phyloP scores from a whole-genome alignment of 106 monocot species.

The Platanthera guangdongensis region DNA sequence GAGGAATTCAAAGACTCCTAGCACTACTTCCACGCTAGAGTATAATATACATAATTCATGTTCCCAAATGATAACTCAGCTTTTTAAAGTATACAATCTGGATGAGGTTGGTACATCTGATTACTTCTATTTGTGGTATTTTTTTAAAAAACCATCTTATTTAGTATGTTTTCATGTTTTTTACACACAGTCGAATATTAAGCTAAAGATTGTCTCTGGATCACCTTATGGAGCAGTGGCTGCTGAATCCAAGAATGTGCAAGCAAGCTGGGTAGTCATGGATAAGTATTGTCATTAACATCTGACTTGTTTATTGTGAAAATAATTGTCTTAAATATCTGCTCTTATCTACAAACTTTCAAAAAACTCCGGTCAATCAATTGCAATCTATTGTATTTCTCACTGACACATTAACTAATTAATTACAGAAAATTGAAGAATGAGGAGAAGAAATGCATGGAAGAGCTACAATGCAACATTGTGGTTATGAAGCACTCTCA shows the following conservation, averaged over 20 bases:
- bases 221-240: constrained; percentile 32
- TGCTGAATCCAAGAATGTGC: constrained; percentile 41
- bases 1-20: constrained; percentile 7
- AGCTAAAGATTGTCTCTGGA: constrained; percentile 45
- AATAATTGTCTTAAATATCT: background rate
- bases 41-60: constrained; percentile 36
- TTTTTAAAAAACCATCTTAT: background rate
- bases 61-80: constrained; percentile 34
- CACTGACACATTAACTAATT: constrained; percentile 4
- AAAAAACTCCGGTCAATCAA: background rate
- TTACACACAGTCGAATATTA: constrained; percentile 34
- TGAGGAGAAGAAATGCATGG: constrained; percentile 46
- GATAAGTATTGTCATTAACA: constrained; percentile 30
- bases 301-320: background rate
- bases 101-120: constrained; percentile 14
- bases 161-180: background rate
- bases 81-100: constrained; percentile 34
- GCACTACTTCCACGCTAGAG: background rate
- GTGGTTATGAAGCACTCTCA: constrained; percentile 49
- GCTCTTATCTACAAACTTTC: background rate
- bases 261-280: constrained; percentile 59
- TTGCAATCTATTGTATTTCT: constrained; percentile 30
- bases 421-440: constrained; percentile 48
- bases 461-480: constrained; percentile 53
- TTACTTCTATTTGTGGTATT: background rate